A percentile compares a stretch with the other conserved stretches of the same genome.
These are phyloP conservation scores for Eucalyptus decipiens DNA, from an alignment of 345 rosid genomes.

Conservation along the genomic window DNA sequence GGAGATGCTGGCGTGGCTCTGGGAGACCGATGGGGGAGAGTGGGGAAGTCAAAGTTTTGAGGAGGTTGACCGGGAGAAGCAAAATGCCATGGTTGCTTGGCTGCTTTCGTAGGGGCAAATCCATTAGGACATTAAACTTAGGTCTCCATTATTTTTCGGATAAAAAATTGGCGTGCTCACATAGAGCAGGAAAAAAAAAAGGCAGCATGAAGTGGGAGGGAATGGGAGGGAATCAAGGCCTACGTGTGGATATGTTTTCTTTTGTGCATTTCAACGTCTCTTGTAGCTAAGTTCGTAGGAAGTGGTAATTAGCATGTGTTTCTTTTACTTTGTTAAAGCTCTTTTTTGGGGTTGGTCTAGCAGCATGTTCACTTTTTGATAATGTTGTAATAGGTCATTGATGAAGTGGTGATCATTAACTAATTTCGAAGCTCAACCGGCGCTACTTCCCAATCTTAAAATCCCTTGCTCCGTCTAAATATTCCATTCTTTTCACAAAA, in stretches of 20 bases:
- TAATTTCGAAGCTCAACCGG: not conserved
- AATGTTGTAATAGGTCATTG: not conserved
- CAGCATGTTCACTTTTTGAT: not conserved
- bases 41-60: not conserved
- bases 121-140: not conserved
- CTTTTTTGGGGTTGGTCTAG: not conserved
- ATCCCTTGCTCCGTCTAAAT: not conserved
- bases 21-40: not conserved
- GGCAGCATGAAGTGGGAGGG: not conserved
- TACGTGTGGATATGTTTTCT: not conserved
- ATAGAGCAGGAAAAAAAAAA: not conserved
- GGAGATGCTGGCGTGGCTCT: not conserved
- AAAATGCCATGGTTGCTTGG: not conserved
- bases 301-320: not conserved
- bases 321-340: not conserved
- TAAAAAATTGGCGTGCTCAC: not conserved
- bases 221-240: not conserved
- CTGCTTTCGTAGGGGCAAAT: not conserved
- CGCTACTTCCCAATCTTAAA: not conserved
- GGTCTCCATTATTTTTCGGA: not conserved
- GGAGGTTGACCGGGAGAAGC: not conserved
- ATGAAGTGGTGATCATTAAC: not conserved
- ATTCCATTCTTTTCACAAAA: not conserved
- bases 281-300: not conserved
- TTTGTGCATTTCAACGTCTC: not conserved